Evolutionary conservation across 495 filamentous ascomycete genomes (phyloP).

Genomic region (Pseudoneurospora amorphoporcata): DNA sequence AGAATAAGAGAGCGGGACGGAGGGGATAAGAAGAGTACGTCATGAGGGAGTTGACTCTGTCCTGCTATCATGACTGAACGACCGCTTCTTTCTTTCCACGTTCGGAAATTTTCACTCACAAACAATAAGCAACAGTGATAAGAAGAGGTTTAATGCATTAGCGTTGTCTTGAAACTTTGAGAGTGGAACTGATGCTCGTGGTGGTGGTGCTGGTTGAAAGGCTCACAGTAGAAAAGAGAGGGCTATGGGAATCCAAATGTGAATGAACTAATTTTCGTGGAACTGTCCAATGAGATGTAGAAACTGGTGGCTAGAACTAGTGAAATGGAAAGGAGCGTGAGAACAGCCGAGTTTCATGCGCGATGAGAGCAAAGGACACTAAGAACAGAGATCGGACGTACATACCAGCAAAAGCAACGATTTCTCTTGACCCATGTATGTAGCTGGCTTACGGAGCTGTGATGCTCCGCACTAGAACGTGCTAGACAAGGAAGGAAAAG

Average conservation of each 20-base stretch:
- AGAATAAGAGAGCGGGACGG: neutral
- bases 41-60: neutral
- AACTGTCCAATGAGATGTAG: neutral
- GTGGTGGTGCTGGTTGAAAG: neutral
- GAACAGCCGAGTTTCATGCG: neutral
- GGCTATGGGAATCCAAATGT: neutral
- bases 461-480: neutral
- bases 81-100: neutral
- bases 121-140: neutral
- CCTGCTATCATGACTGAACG: neutral
- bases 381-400: neutral
- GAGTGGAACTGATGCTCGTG: neutral
- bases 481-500: neutral
- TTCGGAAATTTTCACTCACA: neutral
- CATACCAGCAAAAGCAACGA: neutral
- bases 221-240: neutral
- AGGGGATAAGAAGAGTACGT: neutral
- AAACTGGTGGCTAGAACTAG: neutral
- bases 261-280: neutral
- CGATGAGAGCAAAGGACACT: neutral
- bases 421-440: neutral
- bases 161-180: neutral
- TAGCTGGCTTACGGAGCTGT: neutral
- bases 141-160: neutral
- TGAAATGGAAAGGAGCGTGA: neutral